phyloP scores from a whole-genome alignment of 345 rosid species.

The Balakata baccata region DNA sequence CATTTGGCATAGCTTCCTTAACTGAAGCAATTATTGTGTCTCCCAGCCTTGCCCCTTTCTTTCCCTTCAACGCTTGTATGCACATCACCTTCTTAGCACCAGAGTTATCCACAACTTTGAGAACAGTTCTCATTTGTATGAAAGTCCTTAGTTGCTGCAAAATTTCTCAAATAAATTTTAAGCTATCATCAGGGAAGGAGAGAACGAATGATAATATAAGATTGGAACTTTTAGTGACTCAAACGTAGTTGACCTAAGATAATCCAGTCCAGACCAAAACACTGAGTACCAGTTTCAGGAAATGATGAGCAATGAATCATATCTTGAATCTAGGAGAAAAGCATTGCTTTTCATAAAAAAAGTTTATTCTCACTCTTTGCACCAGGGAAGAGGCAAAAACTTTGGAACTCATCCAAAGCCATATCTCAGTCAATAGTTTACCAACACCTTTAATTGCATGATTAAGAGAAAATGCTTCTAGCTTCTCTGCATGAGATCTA shows the following conservation, averaged over 20 bases:
- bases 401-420: background rate
- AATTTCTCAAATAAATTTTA: background rate
- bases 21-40: slow-evolving; percentile 81
- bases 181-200: background rate
- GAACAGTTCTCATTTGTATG: slow-evolving; percentile 85
- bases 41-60: slow-evolving; percentile 78
- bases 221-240: background rate
- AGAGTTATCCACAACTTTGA: slow-evolving; percentile 82
- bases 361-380: background rate
- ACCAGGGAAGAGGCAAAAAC: background rate
- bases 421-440: background rate
- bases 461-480: background rate
- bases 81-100: slow-evolving; percentile 93
- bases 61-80: slow-evolving; percentile 69
- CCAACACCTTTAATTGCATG: background rate
- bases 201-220: background rate
- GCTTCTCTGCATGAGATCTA: background rate
- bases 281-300: background rate
- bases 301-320: background rate
- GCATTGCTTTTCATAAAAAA: background rate
- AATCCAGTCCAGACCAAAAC: background rate
- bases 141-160: slow-evolving; percentile 70
- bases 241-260: background rate
- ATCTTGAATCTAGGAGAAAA: background rate
- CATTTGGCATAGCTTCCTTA: slow-evolving; percentile 89